Conservation (phyloP, 306 rosid genomes). For the Sicyos edulis region DNA sequence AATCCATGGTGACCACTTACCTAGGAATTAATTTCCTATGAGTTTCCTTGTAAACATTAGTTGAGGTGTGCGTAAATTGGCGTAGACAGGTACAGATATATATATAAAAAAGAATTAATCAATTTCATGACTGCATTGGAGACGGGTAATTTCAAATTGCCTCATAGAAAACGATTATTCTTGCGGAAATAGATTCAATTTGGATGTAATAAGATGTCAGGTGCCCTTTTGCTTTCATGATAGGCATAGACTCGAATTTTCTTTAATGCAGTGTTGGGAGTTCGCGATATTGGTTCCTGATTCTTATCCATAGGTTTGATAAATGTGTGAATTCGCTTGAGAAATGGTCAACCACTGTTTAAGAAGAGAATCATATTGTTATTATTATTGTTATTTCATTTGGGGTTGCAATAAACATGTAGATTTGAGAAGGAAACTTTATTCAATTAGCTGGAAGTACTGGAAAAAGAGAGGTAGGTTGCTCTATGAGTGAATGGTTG, state of each 20-base stretch:
- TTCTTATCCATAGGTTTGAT: background rate
- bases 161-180: too few relatives aligned
- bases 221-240: background rate
- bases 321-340: background rate
- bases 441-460: background rate
- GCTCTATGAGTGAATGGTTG: background rate
- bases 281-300: background rate
- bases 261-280: background rate
- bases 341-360: background rate
- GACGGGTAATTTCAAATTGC: background rate
- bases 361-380: background rate
- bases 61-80: too few relatives aligned
- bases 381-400: background rate
- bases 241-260: background rate
- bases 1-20: too few relatives aligned
- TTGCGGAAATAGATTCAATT: background rate
- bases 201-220: background rate
- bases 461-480: background rate
- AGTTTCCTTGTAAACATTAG: too few relatives aligned
- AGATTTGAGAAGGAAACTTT: background rate
- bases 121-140: background rate
- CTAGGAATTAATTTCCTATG: too few relatives aligned
- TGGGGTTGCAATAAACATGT: background rate
- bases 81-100: too few relatives aligned
- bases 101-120: constrained; percentile 6